Percentiles rank a stretch among this genome's conserved stretches.
Conservation (phyloP, 1,139 yeast species). For the Scheffersomyces illinoinensis region DNA sequence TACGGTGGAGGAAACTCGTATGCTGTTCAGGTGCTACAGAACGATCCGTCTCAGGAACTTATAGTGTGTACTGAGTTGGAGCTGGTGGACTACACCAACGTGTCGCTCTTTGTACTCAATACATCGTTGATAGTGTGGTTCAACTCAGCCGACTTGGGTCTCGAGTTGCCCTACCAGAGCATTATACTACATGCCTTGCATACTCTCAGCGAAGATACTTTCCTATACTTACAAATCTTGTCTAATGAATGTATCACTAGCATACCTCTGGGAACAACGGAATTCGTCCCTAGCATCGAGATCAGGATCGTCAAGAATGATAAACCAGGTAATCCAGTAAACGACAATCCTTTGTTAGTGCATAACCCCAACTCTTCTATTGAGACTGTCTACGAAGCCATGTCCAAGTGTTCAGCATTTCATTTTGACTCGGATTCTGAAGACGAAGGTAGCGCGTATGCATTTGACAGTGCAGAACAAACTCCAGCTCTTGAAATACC, state of each 20-base stretch:
- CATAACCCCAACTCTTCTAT: constrained; percentile 9
- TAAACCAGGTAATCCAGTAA: background rate
- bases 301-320: constrained; percentile 12
- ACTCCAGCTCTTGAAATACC: constrained; percentile 21
- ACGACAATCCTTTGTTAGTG: constrained; percentile 9
- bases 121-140: constrained; percentile 41
- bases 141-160: constrained; percentile 24
- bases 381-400: constrained; percentile 31
- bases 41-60: constrained; percentile 16
- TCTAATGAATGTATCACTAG: constrained; percentile 19
- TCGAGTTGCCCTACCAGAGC: constrained; percentile 41
- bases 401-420: constrained; percentile 41
- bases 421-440: constrained; percentile 33
- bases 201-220: constrained; percentile 14
- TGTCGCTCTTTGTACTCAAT: constrained; percentile 40
- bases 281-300: constrained; percentile 21
- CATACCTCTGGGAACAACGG: constrained; percentile 12
- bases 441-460: constrained; percentile 6
- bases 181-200: constrained; percentile 40
- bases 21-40: constrained; percentile 12
- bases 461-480: constrained; percentile 3
- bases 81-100: constrained; percentile 11
- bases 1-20: constrained; percentile 39
- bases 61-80: constrained; percentile 10
- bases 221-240: constrained; percentile 36